Percentiles rank a stretch among this genome's conserved stretches.
Conservation (phyloP, 2,329 filamentous ascomycete genomes). For the Metarhizium anisopliae region DNA sequence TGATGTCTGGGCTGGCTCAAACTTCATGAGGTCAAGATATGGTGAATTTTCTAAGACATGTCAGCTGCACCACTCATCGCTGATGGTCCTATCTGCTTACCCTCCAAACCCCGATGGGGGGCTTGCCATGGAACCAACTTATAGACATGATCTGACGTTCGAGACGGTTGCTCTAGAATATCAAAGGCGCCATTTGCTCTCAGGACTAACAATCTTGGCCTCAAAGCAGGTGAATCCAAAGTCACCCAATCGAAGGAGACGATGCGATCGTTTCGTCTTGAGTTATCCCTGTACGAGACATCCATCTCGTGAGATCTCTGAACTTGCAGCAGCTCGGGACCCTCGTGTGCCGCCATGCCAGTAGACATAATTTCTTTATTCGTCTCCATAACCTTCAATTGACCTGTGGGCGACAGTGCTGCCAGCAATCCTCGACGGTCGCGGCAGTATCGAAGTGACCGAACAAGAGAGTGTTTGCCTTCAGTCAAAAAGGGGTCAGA, state of each 20-base stretch:
- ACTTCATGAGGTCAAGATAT: conserved; percentile 49
- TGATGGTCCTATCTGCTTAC: conserved; percentile 20
- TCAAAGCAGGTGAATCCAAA: conserved; percentile 43
- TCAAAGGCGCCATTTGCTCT: conserved; percentile 53
- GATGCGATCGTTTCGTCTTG: conserved; percentile 48
- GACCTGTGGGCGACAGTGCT: conserved; percentile 52
- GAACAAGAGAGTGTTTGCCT: conserved; percentile 51
- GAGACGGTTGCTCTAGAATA: conserved; percentile 52
- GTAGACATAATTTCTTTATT: conserved; percentile 41
- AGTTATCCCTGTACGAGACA: conserved; percentile 42
- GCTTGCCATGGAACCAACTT: conserved; percentile 53
- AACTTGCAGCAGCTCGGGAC: conserved; percentile 51
- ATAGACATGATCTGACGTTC: conserved; percentile 47
- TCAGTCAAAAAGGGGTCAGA: conserved; percentile 39
- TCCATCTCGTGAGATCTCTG: conserved; percentile 54
- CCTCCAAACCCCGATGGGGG: conserved; percentile 47
- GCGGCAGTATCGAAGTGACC: conserved; percentile 53
- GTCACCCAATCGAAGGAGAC: conserved; percentile 63
- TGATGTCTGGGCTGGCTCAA: conserved; percentile 44
- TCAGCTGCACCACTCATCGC: conserved; percentile 9
- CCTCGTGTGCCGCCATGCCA: conserved; percentile 28
- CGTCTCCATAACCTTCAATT: conserved; percentile 53
- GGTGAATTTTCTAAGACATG: conserved; percentile 32
- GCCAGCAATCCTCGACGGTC: conserved; percentile 53
- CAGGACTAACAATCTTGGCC: conserved; percentile 49